Evolutionary conservation across 352 stramenopile genomes (phyloP), one percentile per base, ranked within the genome.

Genomic region (Globisporangium radiosum): DNA sequence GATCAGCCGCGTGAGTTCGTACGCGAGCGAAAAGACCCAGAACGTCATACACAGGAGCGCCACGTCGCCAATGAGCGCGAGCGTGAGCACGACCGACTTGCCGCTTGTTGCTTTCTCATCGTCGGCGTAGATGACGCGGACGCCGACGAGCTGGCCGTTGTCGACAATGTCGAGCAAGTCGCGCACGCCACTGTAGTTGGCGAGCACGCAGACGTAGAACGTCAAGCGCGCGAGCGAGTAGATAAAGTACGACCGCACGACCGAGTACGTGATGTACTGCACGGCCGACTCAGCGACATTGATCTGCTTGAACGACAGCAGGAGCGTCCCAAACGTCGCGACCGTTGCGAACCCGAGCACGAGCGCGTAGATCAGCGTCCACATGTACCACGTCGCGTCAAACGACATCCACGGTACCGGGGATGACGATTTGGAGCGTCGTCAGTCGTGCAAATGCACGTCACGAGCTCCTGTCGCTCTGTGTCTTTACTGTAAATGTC

Each of bases 231-330:
- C 54, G 15, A 80, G 57, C 57, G 76, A 78, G 68, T 85, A 88
- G 60, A 88, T 53, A 36, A 87, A 86, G 65, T 84, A 81, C 49
- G 76, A 55, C n/a, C 77, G 66, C 44, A 76, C 83, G 5, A 90
- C 67, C 65, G 81, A 81, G 61, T 84, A 79, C 39, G 75, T 82
- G 61, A 88, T 72, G 59, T 78, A 88, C 64, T 90, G 81, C 59
- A 87, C 78, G 19, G 81, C 78, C 49, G 78, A 88, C 38, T 81
- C 70, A 49, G 60, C 44, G 17, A 78, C 66, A 17, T 88, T 73
- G 45, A 80, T 76, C 50, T 81, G 63, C 56, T 84, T 77, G 70
- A 90, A 90, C 33, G 81, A 78, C 13, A 88, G 63, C 60, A 87
- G 52, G 53, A 90, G 68, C 59, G 77, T 79, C 33, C 57, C 60